These are phyloP conservation scores for Tylopilus orsonianus DNA, from an alignment of 1,284 basidiomycete genomes.

Conservation along the genomic window DNA sequence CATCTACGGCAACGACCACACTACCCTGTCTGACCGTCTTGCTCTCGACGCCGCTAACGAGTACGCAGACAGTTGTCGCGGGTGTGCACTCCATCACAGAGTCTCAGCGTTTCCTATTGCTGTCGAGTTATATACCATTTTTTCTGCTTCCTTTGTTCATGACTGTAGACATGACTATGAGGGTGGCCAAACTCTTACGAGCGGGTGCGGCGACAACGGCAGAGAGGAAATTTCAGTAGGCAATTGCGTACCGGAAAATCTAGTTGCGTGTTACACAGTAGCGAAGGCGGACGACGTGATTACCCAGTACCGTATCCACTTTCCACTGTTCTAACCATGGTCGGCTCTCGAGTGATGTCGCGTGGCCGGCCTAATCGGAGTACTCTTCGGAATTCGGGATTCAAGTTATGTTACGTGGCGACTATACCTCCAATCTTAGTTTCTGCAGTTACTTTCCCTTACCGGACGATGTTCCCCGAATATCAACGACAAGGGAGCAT, in stretches of 20 bases:
- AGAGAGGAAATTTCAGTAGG: slow-evolving; percentile 23
- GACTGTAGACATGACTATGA: slow-evolving; percentile 66
- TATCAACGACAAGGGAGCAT: too few species aligned
- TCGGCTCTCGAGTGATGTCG: too few species aligned
- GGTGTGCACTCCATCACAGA: slow-evolving; percentile 41
- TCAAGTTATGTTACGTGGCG: too few species aligned
- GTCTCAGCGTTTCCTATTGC: slow-evolving; percentile 51
- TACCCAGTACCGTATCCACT: too few species aligned
- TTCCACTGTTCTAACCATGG: too few species aligned
- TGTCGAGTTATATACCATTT: slow-evolving; percentile 77
- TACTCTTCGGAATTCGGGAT: too few species aligned
- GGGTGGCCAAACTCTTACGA: slow-evolving; percentile 29
- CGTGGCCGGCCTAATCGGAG: too few species aligned
- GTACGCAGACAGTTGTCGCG: slow-evolving; percentile 33
- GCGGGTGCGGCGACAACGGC: slow-evolving; percentile 1
- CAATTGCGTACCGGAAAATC: not conserved
- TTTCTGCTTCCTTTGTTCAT: slow-evolving; percentile 70
- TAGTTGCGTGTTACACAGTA: not conserved
- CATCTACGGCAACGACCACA: slow-evolving; percentile 77
- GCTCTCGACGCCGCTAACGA: slow-evolving; percentile 44
- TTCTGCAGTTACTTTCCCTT: too few species aligned
- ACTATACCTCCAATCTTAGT: too few species aligned
- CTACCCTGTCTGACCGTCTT: slow-evolving; percentile 68
- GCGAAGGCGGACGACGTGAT: too few species aligned
- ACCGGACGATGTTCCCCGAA: too few species aligned